phyloP scores from a whole-genome alignment of 2,329 filamentous ascomycete species.

The Lecanoromycetidae sp. region DNA sequence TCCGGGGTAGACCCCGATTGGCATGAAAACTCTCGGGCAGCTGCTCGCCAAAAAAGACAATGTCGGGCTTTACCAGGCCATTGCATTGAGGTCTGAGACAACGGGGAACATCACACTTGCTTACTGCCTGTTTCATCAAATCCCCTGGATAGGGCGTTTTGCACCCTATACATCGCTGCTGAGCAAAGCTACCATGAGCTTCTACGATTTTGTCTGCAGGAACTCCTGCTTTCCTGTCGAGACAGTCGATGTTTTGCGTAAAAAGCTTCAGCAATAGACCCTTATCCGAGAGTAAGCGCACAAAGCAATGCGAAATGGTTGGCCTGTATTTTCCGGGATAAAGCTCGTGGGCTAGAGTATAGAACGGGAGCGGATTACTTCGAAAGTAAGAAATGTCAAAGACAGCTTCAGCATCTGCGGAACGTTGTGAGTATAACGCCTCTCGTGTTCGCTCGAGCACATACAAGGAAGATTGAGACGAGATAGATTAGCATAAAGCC shows the following conservation, averaged over 20 bases:
- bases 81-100: constrained; percentile 53
- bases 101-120: constrained; percentile 54
- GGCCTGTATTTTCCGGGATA: constrained; percentile 83
- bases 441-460: no score
- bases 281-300: constrained; percentile 69
- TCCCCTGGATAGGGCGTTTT: constrained; percentile 57
- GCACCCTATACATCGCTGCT: constrained; percentile 86
- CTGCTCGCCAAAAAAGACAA: constrained; percentile 82
- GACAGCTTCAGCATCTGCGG: constrained; percentile 67
- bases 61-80: constrained; percentile 83
- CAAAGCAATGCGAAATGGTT: constrained; percentile 81
- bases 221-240: constrained; percentile 79
- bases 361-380: constrained; percentile 76
- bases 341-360: constrained; percentile 78
- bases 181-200: constrained; percentile 89
- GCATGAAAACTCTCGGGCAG: constrained; percentile 55
- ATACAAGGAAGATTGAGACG: constrained; percentile 72
- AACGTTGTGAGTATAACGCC: no score
- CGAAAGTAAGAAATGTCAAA: constrained; percentile 90
- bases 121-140: constrained; percentile 59
- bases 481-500: constrained; percentile 84
- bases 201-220: constrained; percentile 72
- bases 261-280: constrained; percentile 72
- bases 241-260: constrained; percentile 94
- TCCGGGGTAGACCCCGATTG: constrained; percentile 41